These are phyloP conservation scores for Arxiozyma slooffiae DNA, from an alignment of 1,139 yeast species.

Conservation along the genomic window DNA sequence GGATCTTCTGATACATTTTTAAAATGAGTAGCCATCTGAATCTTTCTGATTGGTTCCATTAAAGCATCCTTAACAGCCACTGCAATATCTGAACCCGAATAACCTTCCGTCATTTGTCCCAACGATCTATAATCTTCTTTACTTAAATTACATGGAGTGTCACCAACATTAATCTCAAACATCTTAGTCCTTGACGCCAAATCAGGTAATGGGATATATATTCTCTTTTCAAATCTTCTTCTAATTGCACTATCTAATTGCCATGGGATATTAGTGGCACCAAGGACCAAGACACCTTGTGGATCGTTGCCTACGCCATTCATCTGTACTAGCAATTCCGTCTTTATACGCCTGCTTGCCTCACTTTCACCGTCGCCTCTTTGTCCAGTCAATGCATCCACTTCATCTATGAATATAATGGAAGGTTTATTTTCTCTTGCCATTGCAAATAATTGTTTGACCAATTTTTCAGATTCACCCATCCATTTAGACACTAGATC, in stretches of 20 bases:
- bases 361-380: slow-evolving; percentile 98
- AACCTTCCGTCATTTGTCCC: slow-evolving; percentile 94
- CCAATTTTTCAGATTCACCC: slow-evolving; percentile 96
- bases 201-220: slow-evolving; percentile 91
- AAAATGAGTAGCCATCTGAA: slow-evolving; percentile 95
- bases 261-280: slow-evolving; percentile 99
- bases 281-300: slow-evolving; percentile 83
- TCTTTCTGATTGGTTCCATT: slow-evolving; percentile 95
- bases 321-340: slow-evolving; percentile 95
- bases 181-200: slow-evolving; percentile 79
- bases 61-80: slow-evolving; percentile 95
- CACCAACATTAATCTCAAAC: slow-evolving; percentile 91
- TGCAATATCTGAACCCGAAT: slow-evolving; percentile 94
- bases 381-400: slow-evolving; percentile 95
- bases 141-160: slow-evolving; percentile 72
- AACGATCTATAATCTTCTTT: slow-evolving; percentile 65
- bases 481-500: slow-evolving; percentile 96
- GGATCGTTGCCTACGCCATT: slow-evolving; percentile 97
- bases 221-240: slow-evolving; percentile 91
- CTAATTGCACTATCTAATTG: slow-evolving; percentile 96
- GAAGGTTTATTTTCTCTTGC: slow-evolving; percentile 94
- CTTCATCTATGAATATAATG: slow-evolving; percentile 93
- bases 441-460: slow-evolving; percentile 87
- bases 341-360: slow-evolving; percentile 90
- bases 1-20: slow-evolving; percentile 37